Base-by-base conservation (phyloP, 306 rosid genomes). In the Begonia peltatifolia region DNA sequence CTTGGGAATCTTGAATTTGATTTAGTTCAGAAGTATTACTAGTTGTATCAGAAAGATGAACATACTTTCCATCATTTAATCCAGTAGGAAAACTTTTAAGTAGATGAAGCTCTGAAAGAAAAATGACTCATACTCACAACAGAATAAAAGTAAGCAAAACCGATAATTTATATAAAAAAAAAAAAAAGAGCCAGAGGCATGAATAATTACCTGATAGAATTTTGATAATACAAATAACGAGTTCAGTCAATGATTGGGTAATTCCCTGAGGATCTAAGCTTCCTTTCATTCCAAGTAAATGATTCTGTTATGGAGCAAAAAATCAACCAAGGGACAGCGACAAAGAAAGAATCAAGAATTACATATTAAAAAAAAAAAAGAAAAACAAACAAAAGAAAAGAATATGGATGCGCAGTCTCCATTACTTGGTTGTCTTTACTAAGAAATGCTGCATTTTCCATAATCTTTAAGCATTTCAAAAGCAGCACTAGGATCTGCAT, bases 381-480 rank as follows among this genome's bases (percentile, higher is more conserved):
- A 7, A 36, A 25, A 60, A 50, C 52, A 36, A 64, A 47, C 35
- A 25, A 25, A 25, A 25, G 6, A 25, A 7, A 42, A 42, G 25
- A 13, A 54, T 42, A 25, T 50, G 38, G 57, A 47, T 44, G 50
- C 48, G 52, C 57, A 52, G 42, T 49, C 57, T 14, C 17, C 16
- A 16, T 25, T 66, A 92, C 99, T 95, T 92, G 99, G 68, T 92
- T 92, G 61, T 79, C 88, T 55, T 81, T 71, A 61, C 99, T 92
- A 14, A 92, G 78, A 61, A 86, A 86, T 42, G 99, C 81, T 7
- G 99, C 96, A 70, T 92, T 92, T 77, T 92, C 96, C 99, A 92
- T 92, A 54, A 92, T 83, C 83, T 86, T 86, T 81, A 92, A 75
- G 72, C 99, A 81, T 72, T 86, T 92, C 73, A 64, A 72, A 54